These are phyloP conservation scores for Garcileccinum viscosum DNA, from an alignment of 1,284 basidiomycete genomes.

Conservation along the genomic window DNA sequence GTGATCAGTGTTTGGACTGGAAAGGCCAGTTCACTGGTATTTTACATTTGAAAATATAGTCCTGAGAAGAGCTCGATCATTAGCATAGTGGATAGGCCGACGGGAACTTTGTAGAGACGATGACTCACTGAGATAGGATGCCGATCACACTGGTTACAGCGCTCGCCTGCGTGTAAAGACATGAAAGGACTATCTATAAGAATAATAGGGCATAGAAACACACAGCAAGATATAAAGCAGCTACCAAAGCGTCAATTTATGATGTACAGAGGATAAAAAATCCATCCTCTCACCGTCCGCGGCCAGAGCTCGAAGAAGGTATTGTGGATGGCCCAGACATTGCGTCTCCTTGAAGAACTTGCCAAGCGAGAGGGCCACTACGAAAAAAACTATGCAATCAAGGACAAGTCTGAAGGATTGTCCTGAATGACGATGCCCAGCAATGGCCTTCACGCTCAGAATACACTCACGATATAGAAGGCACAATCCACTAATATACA, in stretches of 20 bases:
- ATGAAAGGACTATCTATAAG: not conserved
- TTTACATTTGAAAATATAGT: not conserved
- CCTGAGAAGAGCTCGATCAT: not conserved
- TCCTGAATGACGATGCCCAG: not conserved
- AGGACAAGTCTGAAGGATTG: not conserved
- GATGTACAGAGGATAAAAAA: not conserved
- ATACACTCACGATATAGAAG: not conserved
- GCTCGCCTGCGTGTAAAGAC: not conserved
- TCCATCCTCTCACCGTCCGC: not conserved
- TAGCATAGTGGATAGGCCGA: not conserved
- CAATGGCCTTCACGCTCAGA: not conserved
- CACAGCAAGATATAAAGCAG: not conserved
- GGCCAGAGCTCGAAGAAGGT: not conserved
- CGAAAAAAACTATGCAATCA: not conserved
- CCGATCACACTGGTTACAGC: not conserved
- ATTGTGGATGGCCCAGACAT: not conserved
- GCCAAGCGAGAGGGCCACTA: not conserved
- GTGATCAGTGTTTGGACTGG: not conserved
- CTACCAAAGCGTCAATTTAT: not conserved
- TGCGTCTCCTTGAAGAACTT: not conserved
- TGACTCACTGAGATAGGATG: not conserved
- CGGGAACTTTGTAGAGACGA: not conserved
- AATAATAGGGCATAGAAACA: not conserved
- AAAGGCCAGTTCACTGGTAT: not conserved
- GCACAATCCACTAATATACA: not conserved